Conservation (phyloP, 116 monocot species). For the Cymodocea nodosa region DNA sequence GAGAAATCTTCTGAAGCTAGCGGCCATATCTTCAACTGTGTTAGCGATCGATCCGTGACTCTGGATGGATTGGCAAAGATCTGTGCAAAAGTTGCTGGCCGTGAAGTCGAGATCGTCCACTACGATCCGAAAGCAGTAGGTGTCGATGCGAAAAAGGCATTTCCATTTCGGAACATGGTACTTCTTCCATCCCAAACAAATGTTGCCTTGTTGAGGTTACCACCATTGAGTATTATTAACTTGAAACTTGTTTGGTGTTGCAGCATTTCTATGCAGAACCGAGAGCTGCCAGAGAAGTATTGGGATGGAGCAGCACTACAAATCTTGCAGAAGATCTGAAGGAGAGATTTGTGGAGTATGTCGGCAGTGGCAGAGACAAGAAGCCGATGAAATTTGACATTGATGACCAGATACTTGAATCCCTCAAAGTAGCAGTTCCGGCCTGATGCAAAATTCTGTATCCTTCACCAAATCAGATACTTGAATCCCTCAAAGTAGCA, state of each 20-base stretch:
- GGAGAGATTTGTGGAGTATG: conserved; percentile 80
- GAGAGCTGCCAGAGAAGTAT: conserved; percentile 63
- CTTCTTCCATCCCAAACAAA: background rate
- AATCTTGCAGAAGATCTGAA: conserved; percentile 76
- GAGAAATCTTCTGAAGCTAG: conserved; percentile 35
- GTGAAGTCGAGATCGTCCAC: conserved; percentile 47
- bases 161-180: conserved; percentile 96
- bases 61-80: conserved; percentile 59
- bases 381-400: conserved; percentile 58
- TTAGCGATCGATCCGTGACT: conserved; percentile 77
- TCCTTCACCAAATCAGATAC: conserved; percentile 33
- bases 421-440: conserved; percentile 42
- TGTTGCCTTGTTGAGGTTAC: background rate
- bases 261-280: conserved; percentile 98
- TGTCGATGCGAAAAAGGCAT: conserved; percentile 85
- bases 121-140: conserved; percentile 82
- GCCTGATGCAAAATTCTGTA: conserved; percentile 11
- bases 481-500: conserved; percentile 51
- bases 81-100: conserved; percentile 70
- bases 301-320: conserved; percentile 81
- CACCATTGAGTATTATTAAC: background rate
- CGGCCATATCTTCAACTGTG: conserved; percentile 83
- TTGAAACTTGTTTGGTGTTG: conserved; percentile 5
- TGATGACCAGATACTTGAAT: conserved; percentile 77
- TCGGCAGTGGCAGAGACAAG: conserved; percentile 64